These are phyloP conservation scores for Huntiella abstrusa DNA, from an alignment of 2,329 filamentous ascomycete genomes.

Conservation along the genomic window DNA sequence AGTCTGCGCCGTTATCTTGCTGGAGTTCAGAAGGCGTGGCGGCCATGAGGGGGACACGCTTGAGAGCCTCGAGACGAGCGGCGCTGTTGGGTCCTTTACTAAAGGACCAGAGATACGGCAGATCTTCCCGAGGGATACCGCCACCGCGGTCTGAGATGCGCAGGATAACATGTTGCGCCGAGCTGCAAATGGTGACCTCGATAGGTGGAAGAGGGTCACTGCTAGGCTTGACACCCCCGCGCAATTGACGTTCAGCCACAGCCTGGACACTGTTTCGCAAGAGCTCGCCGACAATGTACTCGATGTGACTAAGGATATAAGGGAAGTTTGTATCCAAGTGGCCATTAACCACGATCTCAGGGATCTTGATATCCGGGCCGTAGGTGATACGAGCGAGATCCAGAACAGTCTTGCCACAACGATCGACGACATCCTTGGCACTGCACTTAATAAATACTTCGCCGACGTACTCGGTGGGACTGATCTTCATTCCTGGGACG, in stretches of 20 bases:
- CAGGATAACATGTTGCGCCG: slow-evolving; percentile 86
- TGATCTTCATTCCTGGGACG: slow-evolving; percentile 57
- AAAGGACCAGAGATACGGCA: slow-evolving; percentile 92
- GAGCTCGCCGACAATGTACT: slow-evolving; percentile 93
- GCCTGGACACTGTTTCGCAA: slow-evolving; percentile 90
- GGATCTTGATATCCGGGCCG: slow-evolving; percentile 50
- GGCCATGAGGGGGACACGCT: slow-evolving; percentile 73
- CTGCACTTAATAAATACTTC: slow-evolving; percentile 90
- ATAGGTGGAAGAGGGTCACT: slow-evolving; percentile 50
- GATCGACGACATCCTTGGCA: slow-evolving; percentile 71
- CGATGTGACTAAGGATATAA: slow-evolving; percentile 86
- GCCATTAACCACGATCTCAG: slow-evolving; percentile 65
- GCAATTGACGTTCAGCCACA: slow-evolving; percentile 55
- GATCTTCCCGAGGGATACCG: slow-evolving; percentile 65
- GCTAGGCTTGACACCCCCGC: slow-evolving; percentile 17
- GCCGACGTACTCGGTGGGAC: slow-evolving; percentile 70
- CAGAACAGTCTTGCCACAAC: slow-evolving; percentile 59
- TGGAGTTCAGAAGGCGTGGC: slow-evolving; percentile 81
- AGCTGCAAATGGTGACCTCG: slow-evolving; percentile 86
- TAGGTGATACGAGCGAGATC: slow-evolving; percentile 59
- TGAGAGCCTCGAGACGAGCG: slow-evolving; percentile 65
- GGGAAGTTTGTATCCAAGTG: slow-evolving; percentile 84
- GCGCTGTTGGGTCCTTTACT: slow-evolving; percentile 73
- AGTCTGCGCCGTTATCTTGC: slow-evolving; percentile 1
- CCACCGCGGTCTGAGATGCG: slow-evolving; percentile 90